phyloP scores from a whole-genome alignment of 257 asterid genomes.

The Cinchona pubescens region DNA sequence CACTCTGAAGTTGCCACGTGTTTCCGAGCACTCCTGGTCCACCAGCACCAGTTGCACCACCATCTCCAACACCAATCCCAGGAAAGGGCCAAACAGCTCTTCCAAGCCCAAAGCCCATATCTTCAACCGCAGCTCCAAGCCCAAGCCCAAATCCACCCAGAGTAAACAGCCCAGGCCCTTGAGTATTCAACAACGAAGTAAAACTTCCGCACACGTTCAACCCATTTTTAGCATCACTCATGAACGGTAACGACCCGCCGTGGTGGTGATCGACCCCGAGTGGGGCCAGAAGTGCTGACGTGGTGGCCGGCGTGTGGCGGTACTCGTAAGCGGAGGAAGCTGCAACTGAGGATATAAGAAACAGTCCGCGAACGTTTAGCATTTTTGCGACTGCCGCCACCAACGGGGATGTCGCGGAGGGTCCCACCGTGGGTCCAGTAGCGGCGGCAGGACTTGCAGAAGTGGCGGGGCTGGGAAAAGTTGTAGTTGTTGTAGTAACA shows the following conservation, averaged over 20 bases:
- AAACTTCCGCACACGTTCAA: slow-evolving; percentile 53
- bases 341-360: no score
- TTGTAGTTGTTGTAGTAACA: slow-evolving; percentile 97
- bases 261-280: slow-evolving; percentile 30
- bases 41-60: slow-evolving; percentile 27
- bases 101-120: slow-evolving; percentile 65
- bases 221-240: slow-evolving; percentile 20
- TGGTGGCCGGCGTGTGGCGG: slow-evolving; percentile 42
- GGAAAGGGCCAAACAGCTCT: slow-evolving; percentile 59
- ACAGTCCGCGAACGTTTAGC: slow-evolving; percentile 75
- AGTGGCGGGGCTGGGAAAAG: slow-evolving; percentile 91
- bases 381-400: slow-evolving; percentile 88
- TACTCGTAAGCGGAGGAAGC: slow-evolving; percentile 35
- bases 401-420: slow-evolving; percentile 86
- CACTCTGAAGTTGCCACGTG: slow-evolving; percentile 73
- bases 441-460: slow-evolving; percentile 94
- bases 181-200: slow-evolving; percentile 61
- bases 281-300: slow-evolving; percentile 44
- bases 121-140: slow-evolving; percentile 48
- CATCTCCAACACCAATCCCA: slow-evolving; percentile 38
- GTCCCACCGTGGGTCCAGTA: slow-evolving; percentile 99
- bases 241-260: slow-evolving; percentile 27
- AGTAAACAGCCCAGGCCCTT: slow-evolving; percentile 54
- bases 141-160: slow-evolving; percentile 67
- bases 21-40: slow-evolving; percentile 27